phyloP scores from a whole-genome alignment of 2,329 filamentous ascomycete genomes.

The Nemania bipapillata region DNA sequence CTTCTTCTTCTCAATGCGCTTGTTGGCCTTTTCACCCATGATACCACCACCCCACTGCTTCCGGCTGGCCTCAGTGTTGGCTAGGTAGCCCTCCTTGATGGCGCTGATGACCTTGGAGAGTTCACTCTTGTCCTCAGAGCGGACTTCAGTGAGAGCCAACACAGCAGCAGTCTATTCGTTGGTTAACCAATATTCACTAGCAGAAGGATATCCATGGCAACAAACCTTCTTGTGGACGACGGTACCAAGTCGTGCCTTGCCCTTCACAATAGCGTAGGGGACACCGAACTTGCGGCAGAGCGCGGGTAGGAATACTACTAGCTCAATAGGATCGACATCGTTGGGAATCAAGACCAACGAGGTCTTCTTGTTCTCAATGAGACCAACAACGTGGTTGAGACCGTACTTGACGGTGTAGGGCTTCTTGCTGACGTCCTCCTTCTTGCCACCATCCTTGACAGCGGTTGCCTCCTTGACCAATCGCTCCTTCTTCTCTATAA shows the following conservation, averaged over 20 bases:
- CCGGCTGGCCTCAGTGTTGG: slow-evolving; percentile 91
- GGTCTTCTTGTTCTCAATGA: slow-evolving; percentile 99
- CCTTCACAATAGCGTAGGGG: slow-evolving; percentile 99
- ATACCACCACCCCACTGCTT: slow-evolving; percentile 99
- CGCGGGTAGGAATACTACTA: slow-evolving; percentile 98
- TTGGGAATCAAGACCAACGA: slow-evolving; percentile 97
- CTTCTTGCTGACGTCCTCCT: slow-evolving; percentile 99
- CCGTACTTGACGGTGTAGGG: slow-evolving; percentile 99
- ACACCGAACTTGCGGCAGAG: slow-evolving; percentile 99
- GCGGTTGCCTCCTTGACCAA: slow-evolving; percentile 97
- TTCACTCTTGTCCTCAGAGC: slow-evolving; percentile 97
- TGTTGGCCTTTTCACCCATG: slow-evolving; percentile 94
- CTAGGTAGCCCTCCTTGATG: slow-evolving; percentile 97
- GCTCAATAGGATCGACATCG: slow-evolving; percentile 99
- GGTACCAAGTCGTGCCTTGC: slow-evolving; percentile 98
- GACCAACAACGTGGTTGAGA: slow-evolving; percentile 97
- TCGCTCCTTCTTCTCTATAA: slow-evolving; percentile 96
- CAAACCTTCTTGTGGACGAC: slow-evolving; percentile 99
- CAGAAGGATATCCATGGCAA: slow-evolving; percentile 21
- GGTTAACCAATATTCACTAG: too few species aligned
- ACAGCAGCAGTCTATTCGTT: slow-evolving; percentile 87
- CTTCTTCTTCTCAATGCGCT: slow-evolving; percentile 81
- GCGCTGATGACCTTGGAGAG: slow-evolving; percentile 94
- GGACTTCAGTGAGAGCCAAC: slow-evolving; percentile 94
- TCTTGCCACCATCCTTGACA: slow-evolving; percentile 99